Percentiles rank a stretch among this genome's conserved stretches.
These are phyloP conservation scores for Lentinula edodes DNA, from an alignment of 768 basidiomycete genomes.

Conservation along the genomic window DNA sequence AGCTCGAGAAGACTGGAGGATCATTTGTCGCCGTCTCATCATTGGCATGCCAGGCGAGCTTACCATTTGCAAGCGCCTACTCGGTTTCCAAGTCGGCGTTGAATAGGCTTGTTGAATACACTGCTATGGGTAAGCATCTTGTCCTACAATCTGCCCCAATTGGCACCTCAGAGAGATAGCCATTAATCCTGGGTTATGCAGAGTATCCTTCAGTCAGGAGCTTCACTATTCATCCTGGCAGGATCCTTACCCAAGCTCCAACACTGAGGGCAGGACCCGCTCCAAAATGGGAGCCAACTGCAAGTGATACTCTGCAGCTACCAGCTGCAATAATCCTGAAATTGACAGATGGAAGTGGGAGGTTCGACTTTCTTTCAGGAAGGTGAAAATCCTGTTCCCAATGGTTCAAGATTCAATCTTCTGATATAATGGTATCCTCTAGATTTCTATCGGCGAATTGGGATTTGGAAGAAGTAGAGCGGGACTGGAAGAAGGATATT, in stretches of 20 bases:
- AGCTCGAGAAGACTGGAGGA: slow-evolving; percentile 9
- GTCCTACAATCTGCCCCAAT: not conserved
- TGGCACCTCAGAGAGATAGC: not conserved
- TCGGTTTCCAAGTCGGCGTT: slow-evolving; percentile 10
- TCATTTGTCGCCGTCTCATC: slow-evolving; percentile 10
- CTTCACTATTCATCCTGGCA: slow-evolving; percentile 12
- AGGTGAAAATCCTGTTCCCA: slow-evolving; percentile 1
- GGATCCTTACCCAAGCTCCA: slow-evolving; percentile 6
- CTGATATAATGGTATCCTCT: not conserved
- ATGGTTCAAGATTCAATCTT: not conserved
- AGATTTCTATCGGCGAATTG: slow-evolving; percentile 13
- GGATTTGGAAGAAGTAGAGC: slow-evolving; percentile 10
- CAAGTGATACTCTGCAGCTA: slow-evolving; percentile 12
- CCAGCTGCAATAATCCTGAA: slow-evolving; percentile 15
- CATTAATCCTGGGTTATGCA: not conserved
- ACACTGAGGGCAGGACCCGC: not conserved
- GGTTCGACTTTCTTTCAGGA: slow-evolving; percentile 14
- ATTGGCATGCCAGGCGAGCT: slow-evolving; percentile 6
- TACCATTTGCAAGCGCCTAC: slow-evolving; percentile 13
- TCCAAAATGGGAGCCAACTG: slow-evolving; percentile 5
- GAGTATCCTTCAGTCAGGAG: slow-evolving; percentile 9
- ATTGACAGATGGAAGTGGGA: slow-evolving; percentile 13
- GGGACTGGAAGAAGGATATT: slow-evolving; percentile 9
- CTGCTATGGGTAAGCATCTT: not conserved
- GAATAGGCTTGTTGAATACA: slow-evolving; percentile 9